Conservation (phyloP, 768 basidiomycete genomes). For the Hemileccinum impolitum region DNA sequence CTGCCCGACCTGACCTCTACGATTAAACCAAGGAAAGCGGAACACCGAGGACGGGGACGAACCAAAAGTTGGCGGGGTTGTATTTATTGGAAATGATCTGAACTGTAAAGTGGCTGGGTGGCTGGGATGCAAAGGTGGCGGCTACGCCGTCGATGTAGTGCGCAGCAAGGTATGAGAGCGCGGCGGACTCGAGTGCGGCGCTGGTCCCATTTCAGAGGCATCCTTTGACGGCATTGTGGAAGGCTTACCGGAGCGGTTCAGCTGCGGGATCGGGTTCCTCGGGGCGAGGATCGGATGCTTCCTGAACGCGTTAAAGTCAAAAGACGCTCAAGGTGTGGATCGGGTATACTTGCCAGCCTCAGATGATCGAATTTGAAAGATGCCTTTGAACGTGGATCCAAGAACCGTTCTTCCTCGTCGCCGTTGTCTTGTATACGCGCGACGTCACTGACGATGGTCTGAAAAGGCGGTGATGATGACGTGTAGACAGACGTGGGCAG, state of each 20-base stretch:
- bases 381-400: constrained; percentile 78
- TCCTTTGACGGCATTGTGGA: not conserved
- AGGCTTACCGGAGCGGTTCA: constrained; percentile 72
- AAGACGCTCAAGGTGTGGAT: constrained; percentile 2
- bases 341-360: constrained; percentile 55
- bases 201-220: constrained; percentile 36
- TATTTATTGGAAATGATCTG: constrained; percentile 96
- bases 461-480: constrained; percentile 2
- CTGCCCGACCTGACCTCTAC: constrained; percentile 72
- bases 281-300: constrained; percentile 69
- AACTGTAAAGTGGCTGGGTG: constrained; percentile 52
- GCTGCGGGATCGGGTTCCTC: constrained; percentile 59
- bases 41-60: not conserved
- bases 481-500: not conserved
- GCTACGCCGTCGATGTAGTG: constrained; percentile 81
- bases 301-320: constrained; percentile 39
- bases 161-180: constrained; percentile 66
- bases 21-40: not conserved
- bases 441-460: constrained; percentile 83
- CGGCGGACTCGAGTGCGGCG: constrained; percentile 63
- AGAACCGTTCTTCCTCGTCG: constrained; percentile 62
- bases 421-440: constrained; percentile 46
- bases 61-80: constrained; percentile 94
- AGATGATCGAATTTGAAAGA: constrained; percentile 87
- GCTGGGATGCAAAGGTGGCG: constrained; percentile 61